Percentiles rank a stretch among this genome's conserved stretches.
phyloP scores from a whole-genome alignment of 2,329 filamentous ascomycete genomes.

The Colletotrichum phormii region DNA sequence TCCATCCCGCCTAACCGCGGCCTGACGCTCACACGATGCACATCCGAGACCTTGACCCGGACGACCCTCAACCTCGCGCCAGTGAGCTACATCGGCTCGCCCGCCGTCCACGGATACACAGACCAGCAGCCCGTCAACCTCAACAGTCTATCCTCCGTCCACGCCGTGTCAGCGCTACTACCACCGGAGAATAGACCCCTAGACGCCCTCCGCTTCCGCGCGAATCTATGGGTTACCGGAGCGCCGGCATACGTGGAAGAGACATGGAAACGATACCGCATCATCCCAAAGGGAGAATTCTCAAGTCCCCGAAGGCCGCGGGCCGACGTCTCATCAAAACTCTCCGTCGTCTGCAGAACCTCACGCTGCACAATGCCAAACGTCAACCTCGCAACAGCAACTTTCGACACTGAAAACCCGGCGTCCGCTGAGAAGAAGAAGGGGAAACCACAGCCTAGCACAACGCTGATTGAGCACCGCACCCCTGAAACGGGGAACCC shows the following conservation, averaged over 20 bases:
- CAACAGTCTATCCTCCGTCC: constrained; percentile 39
- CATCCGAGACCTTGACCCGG: constrained; percentile 30
- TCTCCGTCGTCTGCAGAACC: constrained; percentile 38
- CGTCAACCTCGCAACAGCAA: constrained; percentile 29
- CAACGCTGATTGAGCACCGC: constrained; percentile 40
- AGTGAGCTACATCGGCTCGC: constrained; percentile 36
- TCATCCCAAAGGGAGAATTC: background rate
- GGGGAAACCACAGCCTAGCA: constrained; percentile 43
- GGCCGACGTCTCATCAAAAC: constrained; percentile 14
- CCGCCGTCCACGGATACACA: constrained; percentile 38
- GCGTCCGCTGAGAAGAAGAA: constrained; percentile 19
- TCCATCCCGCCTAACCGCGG: constrained; percentile 16
- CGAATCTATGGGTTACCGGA: constrained; percentile 38
- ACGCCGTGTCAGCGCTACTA: constrained; percentile 35
- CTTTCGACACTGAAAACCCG: constrained; percentile 23
- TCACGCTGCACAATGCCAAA: constrained; percentile 39
- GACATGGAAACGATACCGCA: constrained; percentile 36
- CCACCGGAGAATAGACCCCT: constrained; percentile 35
- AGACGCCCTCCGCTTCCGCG: constrained; percentile 39
- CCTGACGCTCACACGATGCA: constrained; percentile 34
- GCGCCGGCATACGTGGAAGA: constrained; percentile 37
- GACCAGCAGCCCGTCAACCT: constrained; percentile 39
- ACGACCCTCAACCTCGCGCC: constrained; percentile 38
- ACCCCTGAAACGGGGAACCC: constrained; percentile 43
- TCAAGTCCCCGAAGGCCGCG: background rate